These are phyloP conservation scores for Kingdonia uniflora DNA, from an alignment of 164 flowering plant species.

Conservation along the genomic window DNA sequence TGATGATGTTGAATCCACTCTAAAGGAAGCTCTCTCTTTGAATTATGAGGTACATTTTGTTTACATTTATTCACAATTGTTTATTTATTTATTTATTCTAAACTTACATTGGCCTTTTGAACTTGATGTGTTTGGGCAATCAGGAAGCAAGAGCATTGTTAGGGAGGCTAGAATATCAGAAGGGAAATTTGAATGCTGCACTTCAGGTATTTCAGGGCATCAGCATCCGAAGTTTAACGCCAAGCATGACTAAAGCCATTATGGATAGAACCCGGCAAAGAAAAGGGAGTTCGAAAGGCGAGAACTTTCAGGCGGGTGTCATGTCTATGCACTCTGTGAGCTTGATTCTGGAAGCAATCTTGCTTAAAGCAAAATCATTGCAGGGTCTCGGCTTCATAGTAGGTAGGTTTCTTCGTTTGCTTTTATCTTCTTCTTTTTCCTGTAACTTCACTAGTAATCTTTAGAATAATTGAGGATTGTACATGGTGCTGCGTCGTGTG, in stretches of 20 bases:
- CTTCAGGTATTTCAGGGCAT: conserved; percentile 97
- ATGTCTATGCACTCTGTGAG: conserved; percentile 98
- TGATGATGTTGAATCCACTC: conserved; percentile 91
- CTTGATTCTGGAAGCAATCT: conserved; percentile 79
- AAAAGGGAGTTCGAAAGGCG: conserved; percentile 48
- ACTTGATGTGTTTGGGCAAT: conserved; percentile 1
- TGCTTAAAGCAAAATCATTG: conserved; percentile 78
- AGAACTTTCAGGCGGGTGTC: conserved; percentile 24
- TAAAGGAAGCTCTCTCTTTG: conserved; percentile 86
- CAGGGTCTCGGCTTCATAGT: conserved; percentile 51
- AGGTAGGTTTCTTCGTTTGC: conserved; percentile 33
- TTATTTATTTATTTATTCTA: conserved; percentile 1
- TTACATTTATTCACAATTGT: not conserved
- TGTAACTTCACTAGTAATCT: too few relatives aligned
- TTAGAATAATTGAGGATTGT: too few relatives aligned
- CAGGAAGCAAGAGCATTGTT: conserved; percentile 96
- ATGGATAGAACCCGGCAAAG: conserved; percentile 39
- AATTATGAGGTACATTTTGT: conserved; percentile 72
- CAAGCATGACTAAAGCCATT: conserved; percentile 68
- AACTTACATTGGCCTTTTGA: not conserved
- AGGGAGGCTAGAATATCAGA: conserved; percentile 80
- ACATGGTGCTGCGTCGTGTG: too few relatives aligned
- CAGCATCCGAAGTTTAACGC: conserved; percentile 48
- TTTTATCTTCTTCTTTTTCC: too few relatives aligned
- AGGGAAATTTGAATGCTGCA: conserved; percentile 78